These are phyloP conservation scores for Claviceps pazoutovae DNA, from an alignment of 2,329 filamentous ascomycete genomes.

Conservation along the genomic window DNA sequence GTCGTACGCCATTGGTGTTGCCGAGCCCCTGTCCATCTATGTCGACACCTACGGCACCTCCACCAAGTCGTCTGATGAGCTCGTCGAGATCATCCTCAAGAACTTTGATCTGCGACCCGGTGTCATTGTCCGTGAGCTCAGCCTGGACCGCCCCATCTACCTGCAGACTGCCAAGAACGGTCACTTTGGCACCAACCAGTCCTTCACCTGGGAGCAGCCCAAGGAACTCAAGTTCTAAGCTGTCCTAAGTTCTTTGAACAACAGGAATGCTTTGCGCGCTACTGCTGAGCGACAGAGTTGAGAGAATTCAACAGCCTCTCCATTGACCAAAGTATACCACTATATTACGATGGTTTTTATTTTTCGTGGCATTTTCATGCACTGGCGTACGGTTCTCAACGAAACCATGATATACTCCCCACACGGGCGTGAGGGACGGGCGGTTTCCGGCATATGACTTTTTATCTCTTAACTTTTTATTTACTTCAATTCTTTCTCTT, in stretches of 20 bases:
- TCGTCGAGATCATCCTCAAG: slow-evolving; percentile 82
- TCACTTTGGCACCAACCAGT: slow-evolving; percentile 94
- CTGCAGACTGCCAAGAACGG: slow-evolving; percentile 98
- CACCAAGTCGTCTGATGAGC: slow-evolving; percentile 73
- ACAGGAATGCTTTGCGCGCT: background rate
- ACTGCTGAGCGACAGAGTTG: slow-evolving; percentile 5
- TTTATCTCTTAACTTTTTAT: slow-evolving; percentile 6
- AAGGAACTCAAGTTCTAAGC: slow-evolving; percentile 84
- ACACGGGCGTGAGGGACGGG: slow-evolving; percentile 19
- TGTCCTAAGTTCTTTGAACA: background rate
- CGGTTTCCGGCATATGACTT: slow-evolving; percentile 21
- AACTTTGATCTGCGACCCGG: slow-evolving; percentile 98
- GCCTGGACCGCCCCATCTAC: slow-evolving; percentile 94
- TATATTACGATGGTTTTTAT: slow-evolving; percentile 21
- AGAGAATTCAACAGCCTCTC: slow-evolving; percentile 29
- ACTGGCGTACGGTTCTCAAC: slow-evolving; percentile 33
- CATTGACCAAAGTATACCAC: slow-evolving; percentile 15
- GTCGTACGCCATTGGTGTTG: slow-evolving; percentile 97
- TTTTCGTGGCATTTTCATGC: slow-evolving; percentile 23
- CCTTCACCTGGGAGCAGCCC: slow-evolving; percentile 96
- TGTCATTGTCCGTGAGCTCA: slow-evolving; percentile 96
- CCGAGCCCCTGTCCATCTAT: slow-evolving; percentile 94
- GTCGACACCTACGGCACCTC: slow-evolving; percentile 97
- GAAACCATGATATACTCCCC: slow-evolving; percentile 24
- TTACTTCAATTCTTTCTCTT: slow-evolving; percentile 6